Evolutionary conservation across 2,329 filamentous ascomycete species (phyloP).

Genomic region (Beauveria medogensis): DNA sequence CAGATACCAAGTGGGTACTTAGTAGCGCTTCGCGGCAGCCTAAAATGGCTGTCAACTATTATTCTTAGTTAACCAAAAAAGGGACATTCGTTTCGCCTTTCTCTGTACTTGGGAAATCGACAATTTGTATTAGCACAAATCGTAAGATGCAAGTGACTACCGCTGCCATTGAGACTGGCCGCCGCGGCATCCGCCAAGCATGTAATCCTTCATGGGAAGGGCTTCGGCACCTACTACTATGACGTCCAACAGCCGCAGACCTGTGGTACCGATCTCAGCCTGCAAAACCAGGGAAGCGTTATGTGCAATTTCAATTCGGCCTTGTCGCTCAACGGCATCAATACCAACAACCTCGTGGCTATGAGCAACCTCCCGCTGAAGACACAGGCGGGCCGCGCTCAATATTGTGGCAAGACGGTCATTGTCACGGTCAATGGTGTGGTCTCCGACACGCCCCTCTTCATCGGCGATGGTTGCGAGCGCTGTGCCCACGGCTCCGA

Average conservation of each 20-base stretch:
- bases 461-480: constrained; percentile 14
- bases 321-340: constrained; percentile 3
- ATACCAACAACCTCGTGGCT: constrained; percentile 15
- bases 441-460: constrained; percentile 7
- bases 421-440: constrained; percentile 14
- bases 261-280: constrained; percentile 1
- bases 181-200: not conserved
- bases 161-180: too few species aligned
- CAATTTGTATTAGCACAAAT: too few species aligned
- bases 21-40: too few species aligned
- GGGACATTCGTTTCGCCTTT: too few species aligned
- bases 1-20: too few species aligned
- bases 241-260: constrained; percentile 5
- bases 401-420: constrained; percentile 15
- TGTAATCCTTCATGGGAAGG: constrained; percentile 9
- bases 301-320: constrained; percentile 7
- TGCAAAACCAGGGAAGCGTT: constrained; percentile 8
- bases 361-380: constrained; percentile 15
- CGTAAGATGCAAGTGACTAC: too few species aligned
- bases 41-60: too few species aligned
- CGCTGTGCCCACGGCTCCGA: constrained; percentile 12
- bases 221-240: constrained; percentile 14
- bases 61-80: too few species aligned
- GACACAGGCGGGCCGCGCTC: constrained; percentile 8
- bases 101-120: too few species aligned